Percentiles rank a stretch among this genome's conserved stretches.
Conservation (phyloP, 768 basidiomycete genomes). For the Lactarius tabidus region DNA sequence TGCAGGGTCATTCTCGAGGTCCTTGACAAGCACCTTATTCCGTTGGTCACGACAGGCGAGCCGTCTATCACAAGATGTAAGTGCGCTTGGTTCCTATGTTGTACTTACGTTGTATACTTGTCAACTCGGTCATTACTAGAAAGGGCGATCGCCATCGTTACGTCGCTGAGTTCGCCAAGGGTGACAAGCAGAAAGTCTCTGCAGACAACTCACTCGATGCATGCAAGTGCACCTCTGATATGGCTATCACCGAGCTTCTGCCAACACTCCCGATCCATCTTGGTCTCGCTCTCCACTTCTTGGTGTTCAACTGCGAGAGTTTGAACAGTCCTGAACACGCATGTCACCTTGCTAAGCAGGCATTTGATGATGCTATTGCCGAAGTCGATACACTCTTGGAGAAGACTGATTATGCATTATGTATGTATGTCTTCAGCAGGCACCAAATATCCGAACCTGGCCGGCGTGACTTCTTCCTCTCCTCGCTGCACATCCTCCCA, state of each 20-base stretch:
- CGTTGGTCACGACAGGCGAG: slow-evolving; percentile 93
- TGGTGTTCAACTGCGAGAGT: slow-evolving; percentile 99
- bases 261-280: slow-evolving; percentile 98
- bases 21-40: slow-evolving; percentile 96
- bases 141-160: slow-evolving; percentile 99
- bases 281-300: slow-evolving; percentile 98
- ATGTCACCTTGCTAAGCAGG: slow-evolving; percentile 98
- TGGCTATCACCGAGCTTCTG: slow-evolving; percentile 92
- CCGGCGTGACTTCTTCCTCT: too few species aligned
- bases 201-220: slow-evolving; percentile 97
- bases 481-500: too few species aligned
- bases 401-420: too few species aligned
- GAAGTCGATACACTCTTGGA: too few species aligned
- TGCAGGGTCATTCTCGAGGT: slow-evolving; percentile 98
- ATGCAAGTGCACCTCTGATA: slow-evolving; percentile 96
- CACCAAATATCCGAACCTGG: too few species aligned
- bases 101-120: neutral
- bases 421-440: too few species aligned
- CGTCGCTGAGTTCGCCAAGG: slow-evolving; percentile 97
- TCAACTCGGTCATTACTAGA: slow-evolving; percentile 44
- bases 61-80: slow-evolving; percentile 99
- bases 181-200: slow-evolving; percentile 94
- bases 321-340: slow-evolving; percentile 98
- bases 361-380: too few species aligned
- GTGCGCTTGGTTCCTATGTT: slow-evolving; percentile 32